Conservation (phyloP, 768 basidiomycete species). For the Lactarius pseudohatsudake region DNA sequence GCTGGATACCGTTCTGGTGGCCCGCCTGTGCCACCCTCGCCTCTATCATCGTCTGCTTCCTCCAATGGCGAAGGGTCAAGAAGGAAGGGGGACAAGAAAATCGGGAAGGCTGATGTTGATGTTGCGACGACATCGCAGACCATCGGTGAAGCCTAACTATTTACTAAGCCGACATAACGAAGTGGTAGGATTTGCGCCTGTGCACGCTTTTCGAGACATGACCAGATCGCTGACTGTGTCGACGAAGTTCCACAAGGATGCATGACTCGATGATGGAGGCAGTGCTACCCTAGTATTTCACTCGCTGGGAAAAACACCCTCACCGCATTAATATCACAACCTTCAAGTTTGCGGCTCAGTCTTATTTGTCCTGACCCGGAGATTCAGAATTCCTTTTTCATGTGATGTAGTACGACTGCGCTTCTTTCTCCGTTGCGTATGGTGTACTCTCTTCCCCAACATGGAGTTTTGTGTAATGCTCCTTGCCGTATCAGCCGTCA, state of each 20-base stretch:
- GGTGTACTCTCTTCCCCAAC: not conserved
- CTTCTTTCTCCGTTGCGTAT: not conserved
- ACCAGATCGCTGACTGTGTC: not conserved
- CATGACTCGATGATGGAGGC: not conserved
- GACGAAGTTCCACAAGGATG: not conserved
- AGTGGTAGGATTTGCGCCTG: not conserved
- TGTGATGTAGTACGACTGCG: too few relatives aligned
- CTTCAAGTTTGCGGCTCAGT: not conserved
- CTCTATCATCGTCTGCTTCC: not conserved
- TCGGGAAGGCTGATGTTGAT: not conserved
- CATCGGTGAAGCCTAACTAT: not conserved
- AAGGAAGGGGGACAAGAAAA: not conserved
- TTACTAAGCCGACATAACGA: not conserved
- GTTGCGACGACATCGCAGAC: not conserved
- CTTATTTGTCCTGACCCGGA: not conserved
- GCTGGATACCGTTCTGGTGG: not conserved
- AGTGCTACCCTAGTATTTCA: not conserved
- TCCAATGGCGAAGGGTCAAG: not conserved
- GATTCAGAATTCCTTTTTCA: too few relatives aligned
- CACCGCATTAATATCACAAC: not conserved
- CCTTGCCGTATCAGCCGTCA: not conserved
- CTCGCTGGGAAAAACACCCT: not conserved
- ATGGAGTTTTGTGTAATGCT: not conserved
- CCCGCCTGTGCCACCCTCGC: not conserved
- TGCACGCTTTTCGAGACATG: not conserved